phyloP scores from a whole-genome alignment of 495 filamentous ascomycete genomes.

The Collariella sp. region DNA sequence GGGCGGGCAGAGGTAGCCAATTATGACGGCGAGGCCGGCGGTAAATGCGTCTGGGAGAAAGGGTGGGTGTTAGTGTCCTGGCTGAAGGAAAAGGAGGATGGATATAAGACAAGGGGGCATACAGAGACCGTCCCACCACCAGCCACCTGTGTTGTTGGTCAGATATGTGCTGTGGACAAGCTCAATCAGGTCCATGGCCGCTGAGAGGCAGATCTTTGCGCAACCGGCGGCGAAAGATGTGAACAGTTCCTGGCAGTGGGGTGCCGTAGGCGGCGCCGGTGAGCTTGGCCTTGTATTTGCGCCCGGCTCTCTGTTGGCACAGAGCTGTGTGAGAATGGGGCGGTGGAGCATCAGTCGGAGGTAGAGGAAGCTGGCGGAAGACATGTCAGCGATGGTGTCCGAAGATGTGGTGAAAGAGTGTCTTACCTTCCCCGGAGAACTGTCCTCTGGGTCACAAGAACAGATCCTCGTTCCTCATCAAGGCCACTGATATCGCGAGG shows the following conservation, averaged over 20 bases:
- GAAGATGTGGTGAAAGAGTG: background rate
- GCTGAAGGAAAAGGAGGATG: background rate
- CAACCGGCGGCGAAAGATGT: conserved; percentile 32
- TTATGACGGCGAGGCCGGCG: conserved; percentile 34
- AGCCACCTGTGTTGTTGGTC: conserved; percentile 33
- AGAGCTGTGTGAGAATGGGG: conserved; percentile 40
- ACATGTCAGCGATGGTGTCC: background rate
- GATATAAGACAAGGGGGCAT: conserved; percentile 4
- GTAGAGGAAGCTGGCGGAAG: conserved; percentile 33
- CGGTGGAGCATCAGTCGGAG: conserved; percentile 40
- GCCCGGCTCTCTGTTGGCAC: conserved; percentile 23
- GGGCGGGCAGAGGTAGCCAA: conserved; percentile 11
- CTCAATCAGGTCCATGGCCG: conserved; percentile 35
- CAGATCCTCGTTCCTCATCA: conserved; percentile 6
- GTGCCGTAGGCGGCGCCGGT: background rate
- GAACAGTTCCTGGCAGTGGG: conserved; percentile 27
- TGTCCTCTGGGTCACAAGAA: conserved; percentile 34
- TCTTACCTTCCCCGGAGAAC: conserved; percentile 35
- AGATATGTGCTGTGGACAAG: conserved; percentile 33
- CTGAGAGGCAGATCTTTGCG: conserved; percentile 31
- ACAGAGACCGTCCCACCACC: conserved; percentile 45
- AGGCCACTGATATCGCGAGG: conserved; percentile 10
- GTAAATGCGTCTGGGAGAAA: conserved; percentile 32
- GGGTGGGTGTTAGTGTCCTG: background rate
- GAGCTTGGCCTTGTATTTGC: conserved; percentile 1